Base-by-base conservation (phyloP, 2,329 filamentous ascomycete species). In the Xylaria sp. region DNA sequence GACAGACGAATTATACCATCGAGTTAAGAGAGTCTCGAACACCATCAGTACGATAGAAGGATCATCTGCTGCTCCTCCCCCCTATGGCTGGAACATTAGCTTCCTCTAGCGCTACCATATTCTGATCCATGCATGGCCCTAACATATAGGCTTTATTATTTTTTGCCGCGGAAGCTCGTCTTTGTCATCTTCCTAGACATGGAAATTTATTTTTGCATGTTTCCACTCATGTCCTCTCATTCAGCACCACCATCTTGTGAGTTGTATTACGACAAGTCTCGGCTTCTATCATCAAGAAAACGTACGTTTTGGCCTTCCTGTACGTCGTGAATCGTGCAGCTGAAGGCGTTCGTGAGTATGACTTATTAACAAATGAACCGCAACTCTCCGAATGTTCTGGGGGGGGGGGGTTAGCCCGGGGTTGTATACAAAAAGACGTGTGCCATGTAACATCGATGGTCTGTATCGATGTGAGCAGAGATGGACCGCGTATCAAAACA, bases 1-100 rank as follows among this genome's bases (percentile, higher is more conserved):
- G 46, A 54, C 55, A 67, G 57, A 60, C 67, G 69, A 72, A 72
- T 72, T 62, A 65, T 63, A 65, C 67, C 31, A 56, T 46, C 34
- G 48, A 58, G 46, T 60, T 56, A 25, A 18, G 31, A 39, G 48
- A 69, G 54, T 61, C 67, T 67, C 61, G 58, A 67, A 67, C 64
- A 59, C 55, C 51, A 41, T 65, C 46, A 67, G 23, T 15, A 41
- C 48, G 52, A 34, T 28, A 62, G 61, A 13, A 31, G 34, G 65
- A 67, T 69, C 67, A 67, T 67, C 46, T 67, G 61, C 56, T 39
- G 31, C 46, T 63, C 5, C 65, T 44, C 39, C 39, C 46, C 52
- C 65, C 52, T 56, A 58, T 65, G 56, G 64, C 65, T 69, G 69
- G 61, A 44, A 57, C 60, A 63, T 54, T 69, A 63, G 51, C 28